Evolutionary conservation across 2,329 filamentous ascomycete species (phyloP).

Genomic region (Fonsecaea pedrosoi): DNA sequence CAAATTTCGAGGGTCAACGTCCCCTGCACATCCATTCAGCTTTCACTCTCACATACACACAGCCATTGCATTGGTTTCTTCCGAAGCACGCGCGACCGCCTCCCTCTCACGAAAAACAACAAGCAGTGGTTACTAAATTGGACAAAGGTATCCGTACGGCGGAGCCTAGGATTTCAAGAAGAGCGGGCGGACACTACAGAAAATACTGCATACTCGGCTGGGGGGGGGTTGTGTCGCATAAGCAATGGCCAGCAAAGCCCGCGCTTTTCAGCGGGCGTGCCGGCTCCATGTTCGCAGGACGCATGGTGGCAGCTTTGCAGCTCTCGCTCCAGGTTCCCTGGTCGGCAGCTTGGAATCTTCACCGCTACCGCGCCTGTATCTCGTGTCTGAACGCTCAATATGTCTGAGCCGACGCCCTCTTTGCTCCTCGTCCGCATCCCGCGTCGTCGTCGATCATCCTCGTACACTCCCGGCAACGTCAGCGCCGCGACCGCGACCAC

Average conservation of each 20-base stretch:
- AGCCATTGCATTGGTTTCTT: too few species aligned
- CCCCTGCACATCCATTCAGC: too few species aligned
- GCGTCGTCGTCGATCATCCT: not conserved
- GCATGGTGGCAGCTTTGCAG: not conserved
- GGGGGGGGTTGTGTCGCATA: not conserved
- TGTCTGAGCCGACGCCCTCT: not conserved
- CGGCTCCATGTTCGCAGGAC: constrained; percentile 21
- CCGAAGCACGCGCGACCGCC: too few species aligned
- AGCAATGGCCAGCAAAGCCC: constrained; percentile 34
- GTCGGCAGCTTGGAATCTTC: not conserved
- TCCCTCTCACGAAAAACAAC: too few species aligned
- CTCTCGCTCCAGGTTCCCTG: not conserved
- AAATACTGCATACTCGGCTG: too few species aligned
- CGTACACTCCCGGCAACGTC: not conserved
- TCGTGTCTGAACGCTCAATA: not conserved
- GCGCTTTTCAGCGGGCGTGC: constrained; percentile 36
- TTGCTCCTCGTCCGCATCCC: not conserved
- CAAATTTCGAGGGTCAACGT: not conserved
- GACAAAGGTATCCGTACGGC: too few species aligned
- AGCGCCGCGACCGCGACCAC: not conserved
- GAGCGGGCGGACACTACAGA: too few species aligned
- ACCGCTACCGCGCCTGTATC: not conserved
- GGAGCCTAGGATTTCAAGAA: too few species aligned
- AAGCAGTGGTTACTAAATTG: too few species aligned
- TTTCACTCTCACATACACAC: too few species aligned